Percentiles rank a stretch among this genome's conserved stretches.
Conservation (phyloP, 164 flowering plant species). For the Cinnamomum micranthum region DNA sequence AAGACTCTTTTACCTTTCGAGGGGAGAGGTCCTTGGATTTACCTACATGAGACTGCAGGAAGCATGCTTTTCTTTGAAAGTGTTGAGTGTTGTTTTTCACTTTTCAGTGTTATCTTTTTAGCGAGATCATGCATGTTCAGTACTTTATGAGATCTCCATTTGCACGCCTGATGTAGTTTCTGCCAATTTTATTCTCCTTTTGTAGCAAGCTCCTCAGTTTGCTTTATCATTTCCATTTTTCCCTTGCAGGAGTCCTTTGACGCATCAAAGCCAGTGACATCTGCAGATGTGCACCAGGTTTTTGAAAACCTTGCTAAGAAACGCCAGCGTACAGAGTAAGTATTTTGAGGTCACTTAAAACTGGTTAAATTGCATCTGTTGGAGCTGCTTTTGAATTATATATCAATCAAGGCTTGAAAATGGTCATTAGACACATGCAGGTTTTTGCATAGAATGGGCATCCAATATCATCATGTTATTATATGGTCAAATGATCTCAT, state of each 20-base stretch:
- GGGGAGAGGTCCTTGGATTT: too few species aligned
- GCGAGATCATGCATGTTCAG: not conserved
- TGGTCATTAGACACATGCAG: not conserved
- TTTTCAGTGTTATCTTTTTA: too few species aligned
- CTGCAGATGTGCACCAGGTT: conserved; percentile 73
- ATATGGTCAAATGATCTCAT: not conserved
- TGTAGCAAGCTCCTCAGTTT: not conserved
- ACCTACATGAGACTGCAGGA: too few species aligned
- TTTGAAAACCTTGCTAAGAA: conserved; percentile 92
- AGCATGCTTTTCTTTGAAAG: too few species aligned
- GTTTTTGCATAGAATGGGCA: not conserved
- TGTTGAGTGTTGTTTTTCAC: too few species aligned
- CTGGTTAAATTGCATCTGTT: not conserved
- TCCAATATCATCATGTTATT: not conserved
- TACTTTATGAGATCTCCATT: not conserved
- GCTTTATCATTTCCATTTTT: not conserved
- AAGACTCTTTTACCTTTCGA: too few species aligned
- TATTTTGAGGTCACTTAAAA: not conserved
- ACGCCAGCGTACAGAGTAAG: conserved; percentile 53
- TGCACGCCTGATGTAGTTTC: not conserved
- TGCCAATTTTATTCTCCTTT: not conserved
- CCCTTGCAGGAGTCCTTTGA: conserved; percentile 64
- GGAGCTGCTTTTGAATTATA: conserved; percentile 2
- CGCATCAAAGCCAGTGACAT: conserved; percentile 72
- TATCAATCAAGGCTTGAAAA: not conserved